Evolutionary conservation across 1,284 basidiomycete species (phyloP), one percentile per base, ranked within the genome.

Genomic region (Tilletia setariae): DNA sequence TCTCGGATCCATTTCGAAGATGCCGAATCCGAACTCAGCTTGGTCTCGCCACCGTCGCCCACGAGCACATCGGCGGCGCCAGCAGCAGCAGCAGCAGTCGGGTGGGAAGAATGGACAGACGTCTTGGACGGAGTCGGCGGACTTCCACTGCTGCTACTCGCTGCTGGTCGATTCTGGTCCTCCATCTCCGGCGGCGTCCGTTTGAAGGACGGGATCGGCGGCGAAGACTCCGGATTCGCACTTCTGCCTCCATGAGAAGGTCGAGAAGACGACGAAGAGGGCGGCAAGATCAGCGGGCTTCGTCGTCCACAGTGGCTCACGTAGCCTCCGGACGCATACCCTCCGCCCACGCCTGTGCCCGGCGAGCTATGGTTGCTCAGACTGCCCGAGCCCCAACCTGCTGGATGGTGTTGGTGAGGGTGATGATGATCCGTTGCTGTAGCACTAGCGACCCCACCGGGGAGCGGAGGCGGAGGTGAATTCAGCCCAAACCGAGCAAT

Each of bases 401-500:
- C 44, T 46, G 63, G 25, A n/a, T n/a, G 9, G 8, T 7, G 9
- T 9, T 59, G 23, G 53, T n/a, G 9, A 11, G 23, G 23, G 53
- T 19, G 9, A 9, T 53, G 19, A 11, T 53, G 49, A 53, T 11
- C 13, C 11, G 11, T 15, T 76, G 70, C 72, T 63, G 23, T 70
- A 70, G 1, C 70, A 68, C 23, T 16, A 19, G 30, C 15, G 16
- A 9, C 42, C 28, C 47, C 51, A 47, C 74, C 74, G 8, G 75
- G 75, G 51, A 75, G 63, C 11, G 75, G 74, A 9, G 75, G 75
- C 4, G 74, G 75, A 3, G 74, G 74, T 49, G 70, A 64, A n/a
- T 49, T 70, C 30, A 75, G 66, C 13, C 74, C 74, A 61, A 76
- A 76, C 13, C 74, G 67, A 2, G 65, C 73, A 7, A 72, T 70